Evolutionary conservation across 345 rosid genomes (phyloP).

Genomic region (Hevea brasiliensis): DNA sequence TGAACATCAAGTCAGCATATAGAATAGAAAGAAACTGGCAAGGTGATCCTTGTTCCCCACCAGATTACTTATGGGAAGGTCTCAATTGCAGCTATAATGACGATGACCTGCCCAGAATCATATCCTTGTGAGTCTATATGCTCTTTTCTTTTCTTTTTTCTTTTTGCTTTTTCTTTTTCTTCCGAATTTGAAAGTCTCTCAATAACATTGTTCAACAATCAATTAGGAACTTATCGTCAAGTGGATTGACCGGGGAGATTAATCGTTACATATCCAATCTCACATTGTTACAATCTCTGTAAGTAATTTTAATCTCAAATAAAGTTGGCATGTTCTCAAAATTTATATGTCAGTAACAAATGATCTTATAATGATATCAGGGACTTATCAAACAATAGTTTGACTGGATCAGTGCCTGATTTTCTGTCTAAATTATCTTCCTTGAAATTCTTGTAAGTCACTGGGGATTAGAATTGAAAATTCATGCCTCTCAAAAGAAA

Average conservation of each 20-base stretch:
- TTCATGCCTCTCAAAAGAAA: too few relatives aligned
- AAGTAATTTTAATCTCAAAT: conserved; percentile 17
- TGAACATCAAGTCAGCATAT: conserved; percentile 27
- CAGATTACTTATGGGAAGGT: conserved; percentile 28
- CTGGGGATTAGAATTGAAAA: too few relatives aligned
- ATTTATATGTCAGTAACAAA: too few relatives aligned
- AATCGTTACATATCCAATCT: conserved; percentile 28
- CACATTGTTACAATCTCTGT: conserved; percentile 22
- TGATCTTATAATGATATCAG: conserved; percentile 28
- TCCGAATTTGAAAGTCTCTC: too few relatives aligned
- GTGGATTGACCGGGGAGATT: conserved; percentile 34
- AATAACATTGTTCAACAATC: neutral
- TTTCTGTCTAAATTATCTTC: conserved; percentile 33
- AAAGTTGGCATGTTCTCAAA: too few relatives aligned
- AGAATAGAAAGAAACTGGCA: conserved; percentile 35
- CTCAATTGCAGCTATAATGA: conserved; percentile 29
- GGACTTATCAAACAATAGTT: conserved; percentile 55
- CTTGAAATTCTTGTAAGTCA: conserved; percentile 51
- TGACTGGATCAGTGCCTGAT: conserved; percentile 48
- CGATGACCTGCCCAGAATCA: conserved; percentile 18
- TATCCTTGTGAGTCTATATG: conserved; percentile 27
- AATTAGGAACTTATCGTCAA: conserved; percentile 30
- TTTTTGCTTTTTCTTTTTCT: too few relatives aligned
- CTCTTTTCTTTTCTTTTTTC: too few relatives aligned
- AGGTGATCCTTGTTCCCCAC: conserved; percentile 52